Evolutionary conservation across 2,329 filamentous ascomycete species (phyloP).

Genomic region (Onygenales sp.): DNA sequence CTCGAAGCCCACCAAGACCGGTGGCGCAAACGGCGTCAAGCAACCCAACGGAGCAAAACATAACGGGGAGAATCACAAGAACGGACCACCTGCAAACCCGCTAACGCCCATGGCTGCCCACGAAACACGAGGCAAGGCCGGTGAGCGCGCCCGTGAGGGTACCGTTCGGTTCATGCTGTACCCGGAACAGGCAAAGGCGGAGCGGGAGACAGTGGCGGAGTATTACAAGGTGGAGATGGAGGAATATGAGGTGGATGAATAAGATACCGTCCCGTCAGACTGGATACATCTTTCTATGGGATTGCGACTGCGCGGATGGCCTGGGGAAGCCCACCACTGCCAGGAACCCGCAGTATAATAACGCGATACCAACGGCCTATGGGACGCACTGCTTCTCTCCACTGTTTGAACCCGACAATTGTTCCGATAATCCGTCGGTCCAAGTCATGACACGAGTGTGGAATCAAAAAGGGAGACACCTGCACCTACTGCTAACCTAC

Average conservation of each 20-base stretch:
- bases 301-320: neutral
- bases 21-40: conserved; percentile 9
- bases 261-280: neutral
- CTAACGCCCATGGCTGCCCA: conserved; percentile 38
- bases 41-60: conserved; percentile 15
- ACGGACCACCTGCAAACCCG: conserved; percentile 19
- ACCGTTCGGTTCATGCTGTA: conserved; percentile 89
- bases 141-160: conserved; percentile 49
- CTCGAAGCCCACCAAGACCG: conserved; percentile 28
- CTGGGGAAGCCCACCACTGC: no score
- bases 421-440: no score
- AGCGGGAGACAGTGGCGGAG: conserved; percentile 56
- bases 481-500: no score
- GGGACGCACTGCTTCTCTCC: no score
- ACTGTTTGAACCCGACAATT: no score
- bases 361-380: no score
- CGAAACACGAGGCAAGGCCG: conserved; percentile 33
- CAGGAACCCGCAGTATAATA: no score
- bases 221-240: conserved; percentile 72
- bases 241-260: conserved; percentile 41
- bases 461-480: no score
- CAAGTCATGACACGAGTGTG: no score
- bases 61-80: conserved; percentile 13
- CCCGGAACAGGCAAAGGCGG: conserved; percentile 60
- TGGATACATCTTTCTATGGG: neutral